Evolutionary conservation across 257 asterid genomes (phyloP).

Genomic region (Forsythia viridissima): DNA sequence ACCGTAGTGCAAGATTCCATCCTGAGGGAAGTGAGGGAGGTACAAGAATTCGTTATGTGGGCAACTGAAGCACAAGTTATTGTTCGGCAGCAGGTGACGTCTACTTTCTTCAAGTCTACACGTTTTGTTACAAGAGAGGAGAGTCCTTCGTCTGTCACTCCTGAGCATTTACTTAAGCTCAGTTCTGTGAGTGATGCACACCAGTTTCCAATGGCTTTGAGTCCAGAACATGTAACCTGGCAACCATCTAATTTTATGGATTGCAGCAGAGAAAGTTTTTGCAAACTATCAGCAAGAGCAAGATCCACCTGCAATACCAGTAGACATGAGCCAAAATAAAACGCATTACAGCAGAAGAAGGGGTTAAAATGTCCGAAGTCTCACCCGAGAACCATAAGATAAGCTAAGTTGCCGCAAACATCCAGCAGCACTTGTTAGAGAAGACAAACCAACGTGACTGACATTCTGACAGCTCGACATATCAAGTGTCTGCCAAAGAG

Average conservation of each 20-base stretch:
- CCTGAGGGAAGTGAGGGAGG: slow-evolving; percentile 69
- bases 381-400: slow-evolving; percentile 74
- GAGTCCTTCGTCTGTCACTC: slow-evolving; percentile 90
- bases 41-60: slow-evolving; percentile 66
- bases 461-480: slow-evolving; percentile 87
- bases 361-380: slow-evolving; percentile 20
- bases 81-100: slow-evolving; percentile 85
- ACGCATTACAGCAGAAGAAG: not conserved
- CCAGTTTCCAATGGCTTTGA: slow-evolving; percentile 74
- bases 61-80: slow-evolving; percentile 67
- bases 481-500: slow-evolving; percentile 68
- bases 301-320: slow-evolving; percentile 62
- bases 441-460: slow-evolving; percentile 75
- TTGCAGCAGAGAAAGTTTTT: slow-evolving; percentile 64
- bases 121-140: slow-evolving; percentile 67
- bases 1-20: slow-evolving; percentile 83
- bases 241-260: slow-evolving; percentile 81
- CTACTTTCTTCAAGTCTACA: slow-evolving; percentile 64
- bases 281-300: slow-evolving; percentile 77
- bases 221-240: slow-evolving; percentile 77
- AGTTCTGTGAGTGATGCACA: slow-evolving; percentile 67
- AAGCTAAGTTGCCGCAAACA: slow-evolving; percentile 65
- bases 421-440: slow-evolving; percentile 64
- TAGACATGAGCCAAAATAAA: slow-evolving; percentile 12
- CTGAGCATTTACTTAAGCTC: slow-evolving; percentile 77